Evolutionary conservation across 2,329 filamentous ascomycete genomes (phyloP), one percentile per base, ranked within the genome.

Genomic region (Penicillium psychrosexuale): DNA sequence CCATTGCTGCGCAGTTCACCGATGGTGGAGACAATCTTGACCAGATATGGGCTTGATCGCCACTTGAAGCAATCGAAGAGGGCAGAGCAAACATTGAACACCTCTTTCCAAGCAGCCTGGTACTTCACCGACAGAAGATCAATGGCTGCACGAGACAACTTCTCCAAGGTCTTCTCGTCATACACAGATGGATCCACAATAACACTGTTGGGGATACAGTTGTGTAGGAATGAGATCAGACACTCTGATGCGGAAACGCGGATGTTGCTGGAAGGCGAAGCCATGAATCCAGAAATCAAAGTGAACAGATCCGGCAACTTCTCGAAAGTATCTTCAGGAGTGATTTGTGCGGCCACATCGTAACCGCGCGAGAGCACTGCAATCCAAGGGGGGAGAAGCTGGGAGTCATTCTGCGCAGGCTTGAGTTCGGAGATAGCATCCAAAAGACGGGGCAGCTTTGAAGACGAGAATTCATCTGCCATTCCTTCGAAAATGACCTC

Each of bases 401-500:
- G 93, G 2, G 92, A 93, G 75, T 99, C 94, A 72, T 93, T 96
- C 63, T 92, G 85, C 3, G 91, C 90, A 8, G 94, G 94, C 63
- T 93, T 90, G 62, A 99, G 78, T 71, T 97, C 92, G 12, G 88
- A 87, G 63, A 99, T 96, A 49, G 94, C 91, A 61, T 96, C 91
- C 66, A 97, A 82, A 12, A 99, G 82, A 53, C 90, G 84, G 3
- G 92, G 91, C 12, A 99, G 81, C 75, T 97, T 99, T 1, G 90
- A 84, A 3, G 91, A 95, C 0, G 92, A 90, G 46, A 92, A 82
- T 62, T 96, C 91, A 62, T 92, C 88, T 15, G 86, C 84, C 88
- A 99, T 92, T 8, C 91, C 89, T 65, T 89, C 88, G 62, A 99
- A 97, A 42, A 97, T 96, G 72, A 96, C 88, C 72, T 99, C 94